A percentile compares a stretch with the other conserved stretches of the same genome.
These are phyloP conservation scores for Xeromyces bisporus DNA, from an alignment of 495 filamentous ascomycete species.

Conservation along the genomic window DNA sequence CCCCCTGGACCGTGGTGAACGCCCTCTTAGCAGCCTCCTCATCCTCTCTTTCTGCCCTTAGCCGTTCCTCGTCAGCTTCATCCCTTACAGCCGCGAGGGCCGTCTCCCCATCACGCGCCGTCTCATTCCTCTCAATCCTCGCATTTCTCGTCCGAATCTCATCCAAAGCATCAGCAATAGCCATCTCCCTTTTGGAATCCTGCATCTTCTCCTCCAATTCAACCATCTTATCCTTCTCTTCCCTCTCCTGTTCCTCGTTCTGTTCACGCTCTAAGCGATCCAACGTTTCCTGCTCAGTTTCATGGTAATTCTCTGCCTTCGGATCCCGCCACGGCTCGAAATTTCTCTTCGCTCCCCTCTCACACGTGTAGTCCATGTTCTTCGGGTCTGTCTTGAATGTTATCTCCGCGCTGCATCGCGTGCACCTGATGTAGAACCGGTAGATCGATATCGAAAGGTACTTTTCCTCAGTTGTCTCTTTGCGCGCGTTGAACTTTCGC, in stretches of 20 bases:
- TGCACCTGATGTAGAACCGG: slow-evolving; percentile 92
- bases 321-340: slow-evolving; percentile 73
- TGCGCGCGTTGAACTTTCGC: slow-evolving; percentile 92
- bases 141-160: slow-evolving; percentile 89
- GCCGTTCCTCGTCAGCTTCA: slow-evolving; percentile 37
- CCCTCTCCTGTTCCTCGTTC: slow-evolving; percentile 34
- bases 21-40: slow-evolving; percentile 69
- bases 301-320: slow-evolving; percentile 32
- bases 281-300: slow-evolving; percentile 78
- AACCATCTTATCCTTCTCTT: slow-evolving; percentile 55
- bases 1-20: slow-evolving; percentile 46
- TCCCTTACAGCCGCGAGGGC: slow-evolving; percentile 26
- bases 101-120: slow-evolving; percentile 32
- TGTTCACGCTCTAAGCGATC: slow-evolving; percentile 70
- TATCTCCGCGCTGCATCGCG: slow-evolving; percentile 75
- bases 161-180: slow-evolving; percentile 86
- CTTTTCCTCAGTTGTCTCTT: slow-evolving; percentile 82
- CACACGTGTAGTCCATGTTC: slow-evolving; percentile 81
- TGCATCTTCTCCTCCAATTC: slow-evolving; percentile 68
- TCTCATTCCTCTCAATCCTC: slow-evolving; percentile 55
- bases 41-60: slow-evolving; percentile 61
- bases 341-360: slow-evolving; percentile 77
- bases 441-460: slow-evolving; percentile 82
- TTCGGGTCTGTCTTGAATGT: slow-evolving; percentile 92
- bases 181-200: slow-evolving; percentile 96